Conservation (phyloP, 768 basidiomycete species). For the Chalciporus pseudorubinellus region DNA sequence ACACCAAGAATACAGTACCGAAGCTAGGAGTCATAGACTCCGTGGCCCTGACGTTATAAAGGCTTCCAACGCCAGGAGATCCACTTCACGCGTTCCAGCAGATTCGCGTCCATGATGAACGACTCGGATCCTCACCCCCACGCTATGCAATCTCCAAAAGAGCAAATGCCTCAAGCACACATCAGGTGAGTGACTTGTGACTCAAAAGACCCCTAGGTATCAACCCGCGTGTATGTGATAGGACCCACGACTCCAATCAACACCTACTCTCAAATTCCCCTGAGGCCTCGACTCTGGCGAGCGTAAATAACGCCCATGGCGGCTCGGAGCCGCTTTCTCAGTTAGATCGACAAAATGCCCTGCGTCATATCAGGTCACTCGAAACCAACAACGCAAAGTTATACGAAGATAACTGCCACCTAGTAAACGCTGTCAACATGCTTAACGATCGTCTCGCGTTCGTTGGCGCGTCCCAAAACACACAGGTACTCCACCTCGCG, state of each 20-base stretch:
- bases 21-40: neutral
- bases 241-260: slow-evolving; percentile 2
- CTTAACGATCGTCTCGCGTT: slow-evolving; percentile 32
- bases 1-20: neutral
- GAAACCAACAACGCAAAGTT: slow-evolving; percentile 32
- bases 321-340: slow-evolving; percentile 44
- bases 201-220: neutral
- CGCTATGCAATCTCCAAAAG: neutral
- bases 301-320: slow-evolving; percentile 36
- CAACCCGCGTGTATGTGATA: slow-evolving; percentile 1
- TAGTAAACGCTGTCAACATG: slow-evolving; percentile 25
- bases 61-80: neutral
- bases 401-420: slow-evolving; percentile 39
- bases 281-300: neutral
- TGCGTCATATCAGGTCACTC: slow-evolving; percentile 34
- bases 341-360: slow-evolving; percentile 17
- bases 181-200: slow-evolving; percentile 11
- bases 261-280: slow-evolving; percentile 1
- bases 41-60: neutral
- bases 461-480: slow-evolving; percentile 13
- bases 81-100: neutral
- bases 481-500: slow-evolving; percentile 16
- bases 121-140: slow-evolving; percentile 1
- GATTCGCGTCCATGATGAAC: slow-evolving; percentile 7
- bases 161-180: neutral